A percentile compares a stretch with the other conserved stretches of the same genome.
Evolutionary conservation across 192 early-diverging fungal genomes (phyloP).

Genomic region (Spizellomyces punctatus): DNA sequence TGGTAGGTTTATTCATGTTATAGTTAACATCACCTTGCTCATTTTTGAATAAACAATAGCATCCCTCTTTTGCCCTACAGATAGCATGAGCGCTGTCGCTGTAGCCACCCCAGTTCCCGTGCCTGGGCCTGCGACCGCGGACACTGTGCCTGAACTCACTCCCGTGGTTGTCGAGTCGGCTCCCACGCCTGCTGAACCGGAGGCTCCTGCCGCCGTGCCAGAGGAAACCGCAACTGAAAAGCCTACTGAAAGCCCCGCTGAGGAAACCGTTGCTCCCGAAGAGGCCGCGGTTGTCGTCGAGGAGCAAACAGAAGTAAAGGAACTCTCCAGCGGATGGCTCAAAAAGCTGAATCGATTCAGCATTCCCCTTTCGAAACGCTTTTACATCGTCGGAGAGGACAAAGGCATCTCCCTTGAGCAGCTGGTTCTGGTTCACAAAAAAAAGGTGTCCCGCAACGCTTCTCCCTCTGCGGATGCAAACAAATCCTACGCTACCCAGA

Average conservation of each 20-base stretch:
- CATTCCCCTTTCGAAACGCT: neutral
- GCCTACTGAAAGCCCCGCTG: neutral
- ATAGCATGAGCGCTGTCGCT: too few species aligned
- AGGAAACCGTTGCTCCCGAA: neutral
- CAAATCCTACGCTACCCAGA: neutral
- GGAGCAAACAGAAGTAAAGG: neutral
- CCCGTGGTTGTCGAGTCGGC: too few species aligned
- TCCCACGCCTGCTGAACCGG: neutral
- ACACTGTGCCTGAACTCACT: too few species aligned
- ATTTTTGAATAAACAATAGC: too few species aligned
- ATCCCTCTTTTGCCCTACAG: too few species aligned
- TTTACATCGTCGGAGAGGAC: neutral
- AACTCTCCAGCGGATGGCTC: neutral
- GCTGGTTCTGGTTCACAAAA: neutral
- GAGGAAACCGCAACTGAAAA: neutral
- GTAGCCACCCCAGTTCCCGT: too few species aligned
- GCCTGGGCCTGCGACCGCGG: too few species aligned
- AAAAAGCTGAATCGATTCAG: neutral
- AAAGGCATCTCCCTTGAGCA: neutral
- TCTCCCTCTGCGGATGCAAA: neutral
- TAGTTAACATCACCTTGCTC: too few species aligned
- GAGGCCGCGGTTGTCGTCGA: neutral
- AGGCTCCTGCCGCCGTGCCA: neutral
- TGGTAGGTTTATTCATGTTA: too few species aligned
- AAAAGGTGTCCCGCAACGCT: neutral